These are phyloP conservation scores for Ramalina intermedia DNA, from an alignment of 495 filamentous ascomycete species.

Conservation along the genomic window DNA sequence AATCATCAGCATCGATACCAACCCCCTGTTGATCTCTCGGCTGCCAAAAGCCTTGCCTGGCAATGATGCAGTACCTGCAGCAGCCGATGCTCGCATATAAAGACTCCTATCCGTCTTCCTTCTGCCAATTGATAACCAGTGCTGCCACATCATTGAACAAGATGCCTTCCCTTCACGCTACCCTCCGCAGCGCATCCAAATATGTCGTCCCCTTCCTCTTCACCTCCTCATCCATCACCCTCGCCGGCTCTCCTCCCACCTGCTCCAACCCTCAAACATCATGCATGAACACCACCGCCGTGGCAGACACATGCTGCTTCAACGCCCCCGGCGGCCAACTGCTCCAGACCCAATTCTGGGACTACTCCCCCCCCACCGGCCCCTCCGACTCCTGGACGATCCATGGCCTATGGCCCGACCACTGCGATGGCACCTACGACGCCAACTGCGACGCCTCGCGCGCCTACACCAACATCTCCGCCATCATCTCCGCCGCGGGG, in stretches of 20 bases:
- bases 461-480: constrained; percentile 55
- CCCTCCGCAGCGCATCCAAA: not conserved
- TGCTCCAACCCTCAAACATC: constrained; percentile 41
- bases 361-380: constrained; percentile 52
- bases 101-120: too few relatives aligned
- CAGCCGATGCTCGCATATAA: too few relatives aligned
- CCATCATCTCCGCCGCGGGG: constrained; percentile 47
- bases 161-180: not conserved
- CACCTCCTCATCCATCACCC: constrained; percentile 1
- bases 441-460: constrained; percentile 55
- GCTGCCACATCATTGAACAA: not conserved
- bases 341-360: constrained; percentile 82
- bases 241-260: constrained; percentile 14
- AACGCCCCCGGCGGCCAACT: constrained; percentile 67
- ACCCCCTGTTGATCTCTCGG: too few relatives aligned
- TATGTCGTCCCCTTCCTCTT: constrained; percentile 3
- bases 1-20: too few relatives aligned
- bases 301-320: constrained; percentile 63
- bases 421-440: constrained; percentile 69
- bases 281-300: constrained; percentile 40
- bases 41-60: too few relatives aligned
- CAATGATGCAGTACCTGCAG: too few relatives aligned
- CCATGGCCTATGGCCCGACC: constrained; percentile 85
- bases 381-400: constrained; percentile 72
- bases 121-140: too few relatives aligned